These are phyloP conservation scores for Ampelomyces quisqualis DNA, from an alignment of 2,329 filamentous ascomycete genomes.

Conservation along the genomic window DNA sequence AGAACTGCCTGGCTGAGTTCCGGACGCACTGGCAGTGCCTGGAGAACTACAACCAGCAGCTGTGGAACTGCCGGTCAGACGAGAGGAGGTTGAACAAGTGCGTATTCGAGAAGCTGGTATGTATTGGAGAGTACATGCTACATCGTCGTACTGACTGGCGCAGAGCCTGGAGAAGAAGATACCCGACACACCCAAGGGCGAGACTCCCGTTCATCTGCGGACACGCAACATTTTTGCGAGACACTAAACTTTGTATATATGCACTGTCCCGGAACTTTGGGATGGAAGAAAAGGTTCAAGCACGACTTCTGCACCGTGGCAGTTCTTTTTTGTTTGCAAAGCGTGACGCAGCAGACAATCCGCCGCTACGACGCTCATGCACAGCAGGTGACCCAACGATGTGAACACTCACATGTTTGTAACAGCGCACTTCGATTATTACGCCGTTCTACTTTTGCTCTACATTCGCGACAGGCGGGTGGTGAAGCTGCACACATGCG, in stretches of 20 bases:
- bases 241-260: slow-evolving; percentile 39
- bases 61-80: slow-evolving; percentile 88
- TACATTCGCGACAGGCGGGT: background rate
- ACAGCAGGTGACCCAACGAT: slow-evolving; percentile 4
- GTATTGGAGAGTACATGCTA: slow-evolving; percentile 38
- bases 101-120: slow-evolving; percentile 91
- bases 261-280: slow-evolving; percentile 22
- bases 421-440: background rate
- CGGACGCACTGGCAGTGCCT: slow-evolving; percentile 92
- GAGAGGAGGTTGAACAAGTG: slow-evolving; percentile 94
- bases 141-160: slow-evolving; percentile 4
- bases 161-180: slow-evolving; percentile 56
- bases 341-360: slow-evolving; percentile 10
- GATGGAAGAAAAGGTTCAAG: slow-evolving; percentile 17
- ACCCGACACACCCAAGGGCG: slow-evolving; percentile 52
- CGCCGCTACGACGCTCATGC: slow-evolving; percentile 1
- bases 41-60: slow-evolving; percentile 95
- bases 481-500: slow-evolving; percentile 1
- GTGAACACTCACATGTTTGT: background rate
- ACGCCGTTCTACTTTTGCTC: background rate
- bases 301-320: background rate
- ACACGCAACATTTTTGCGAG: slow-evolving; percentile 48
- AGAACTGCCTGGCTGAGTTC: slow-evolving; percentile 88
- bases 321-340: slow-evolving; percentile 13
- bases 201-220: slow-evolving; percentile 52